phyloP scores from a whole-genome alignment of 2,329 filamentous ascomycete genomes.

The Fusarium verticillioides region DNA sequence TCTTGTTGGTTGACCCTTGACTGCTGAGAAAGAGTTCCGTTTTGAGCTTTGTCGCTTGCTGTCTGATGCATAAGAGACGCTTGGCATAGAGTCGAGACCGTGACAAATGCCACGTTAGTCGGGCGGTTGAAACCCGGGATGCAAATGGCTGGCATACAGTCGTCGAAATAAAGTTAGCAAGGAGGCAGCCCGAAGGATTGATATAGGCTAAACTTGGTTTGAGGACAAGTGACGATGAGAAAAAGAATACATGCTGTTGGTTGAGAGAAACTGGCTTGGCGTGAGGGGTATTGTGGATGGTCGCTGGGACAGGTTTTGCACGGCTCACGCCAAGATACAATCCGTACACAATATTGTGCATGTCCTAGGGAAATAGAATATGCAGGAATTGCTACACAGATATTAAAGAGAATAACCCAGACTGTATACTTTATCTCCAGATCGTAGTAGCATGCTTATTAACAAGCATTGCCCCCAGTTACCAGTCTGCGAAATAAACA shows the following conservation, averaged over 20 bases:
- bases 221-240: neutral
- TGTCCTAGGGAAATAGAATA: no score
- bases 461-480: no score
- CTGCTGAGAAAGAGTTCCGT: rapidly evolving
- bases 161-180: neutral
- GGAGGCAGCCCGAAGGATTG: neutral
- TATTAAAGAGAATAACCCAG: no score
- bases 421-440: no score
- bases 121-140: rapidly evolving
- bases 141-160: neutral
- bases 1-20: neutral
- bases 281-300: neutral
- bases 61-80: neutral
- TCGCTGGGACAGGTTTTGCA: neutral
- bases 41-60: neutral
- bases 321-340: neutral
- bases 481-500: no score
- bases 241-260: rapidly evolving
- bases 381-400: no score
- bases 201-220: neutral
- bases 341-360: no score
- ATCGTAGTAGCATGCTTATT: no score
- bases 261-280: neutral
- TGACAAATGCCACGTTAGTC: neutral
- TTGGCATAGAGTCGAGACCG: neutral